Evolutionary conservation across 2,329 filamentous ascomycete species (phyloP), one percentile per base, ranked within the genome.

Genomic region (Colletotrichum spinosum): DNA sequence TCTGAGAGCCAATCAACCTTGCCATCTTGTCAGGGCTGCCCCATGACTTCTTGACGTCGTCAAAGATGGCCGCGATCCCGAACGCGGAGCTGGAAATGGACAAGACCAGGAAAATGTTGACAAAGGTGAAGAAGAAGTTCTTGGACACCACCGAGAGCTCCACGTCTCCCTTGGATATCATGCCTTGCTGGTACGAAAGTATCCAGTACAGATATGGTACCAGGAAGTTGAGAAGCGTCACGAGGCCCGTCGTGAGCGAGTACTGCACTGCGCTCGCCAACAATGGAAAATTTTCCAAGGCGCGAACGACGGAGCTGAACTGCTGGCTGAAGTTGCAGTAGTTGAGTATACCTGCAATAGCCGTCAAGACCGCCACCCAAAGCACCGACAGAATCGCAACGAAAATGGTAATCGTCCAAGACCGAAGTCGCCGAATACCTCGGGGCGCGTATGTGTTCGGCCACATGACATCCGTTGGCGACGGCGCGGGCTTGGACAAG

Each of bases 51-150:
- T 88, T 88, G 51, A 98, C 83, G 56, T 91, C 86, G 39, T 84
- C 83, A 78, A 89, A 89, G 73, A 97, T 92, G 58, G 90, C 88
- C 44, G 91, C 88, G 79, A 92, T 93, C 5, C 94, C 93, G 48
- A 91, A 89, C 78, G 92, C 93, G 3, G 94, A 93, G 58, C 92
- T 92, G 50, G 97, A 92, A 34, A 96, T 86, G 1, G 95, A 97
- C 76, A 98, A 97, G 49, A 98, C 88, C 55, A 98, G 87, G 79
- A 99, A 99, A 62, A 98, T 93, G 79, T 99, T 99, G 87, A 99
- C 98, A 79, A 99, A 99, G 9, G 92, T 94, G 76, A 99, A 99
- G 84, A 98, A 97, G 80, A 98, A 99, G 78, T 98, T 99, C 81
- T 99, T 99, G 58, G 93, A 97, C 69, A 99, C 95, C 49, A 97